Percentiles rank a stretch among this genome's conserved stretches.
Conservation (phyloP, 345 rosid genomes). For the Leavenworthia alabamica region DNA sequence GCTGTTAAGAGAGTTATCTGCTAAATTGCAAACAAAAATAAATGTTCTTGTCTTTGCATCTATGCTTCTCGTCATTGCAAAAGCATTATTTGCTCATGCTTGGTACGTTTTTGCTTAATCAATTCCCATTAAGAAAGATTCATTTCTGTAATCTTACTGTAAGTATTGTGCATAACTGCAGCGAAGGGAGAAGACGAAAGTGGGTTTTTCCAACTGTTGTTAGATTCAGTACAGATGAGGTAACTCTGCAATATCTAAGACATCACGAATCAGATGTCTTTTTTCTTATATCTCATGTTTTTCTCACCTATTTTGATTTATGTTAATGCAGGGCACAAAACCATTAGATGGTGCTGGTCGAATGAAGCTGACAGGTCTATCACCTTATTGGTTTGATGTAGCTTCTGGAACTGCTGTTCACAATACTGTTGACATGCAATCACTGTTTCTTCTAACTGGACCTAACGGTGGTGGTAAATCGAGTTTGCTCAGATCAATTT, state of each 20-base stretch:
- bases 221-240: slow-evolving; percentile 49
- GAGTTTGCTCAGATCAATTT: slow-evolving; percentile 87
- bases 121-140: slow-evolving; percentile 8
- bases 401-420: slow-evolving; percentile 79
- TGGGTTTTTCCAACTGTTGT: slow-evolving; percentile 86
- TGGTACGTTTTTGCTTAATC: slow-evolving; percentile 39
- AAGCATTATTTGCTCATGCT: slow-evolving; percentile 83
- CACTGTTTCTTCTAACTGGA: slow-evolving; percentile 81
- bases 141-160: slow-evolving; percentile 11
- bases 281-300: slow-evolving; percentile 2
- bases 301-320: not conserved
- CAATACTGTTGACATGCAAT: slow-evolving; percentile 80
- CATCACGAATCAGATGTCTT: not conserved
- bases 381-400: slow-evolving; percentile 91
- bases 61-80: slow-evolving; percentile 83
- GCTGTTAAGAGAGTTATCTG: slow-evolving; percentile 72
- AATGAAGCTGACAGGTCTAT: slow-evolving; percentile 66
- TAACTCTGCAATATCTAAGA: slow-evolving; percentile 20
- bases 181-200: slow-evolving; percentile 90
- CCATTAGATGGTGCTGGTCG: slow-evolving; percentile 31
- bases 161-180: slow-evolving; percentile 32
- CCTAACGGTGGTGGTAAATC: slow-evolving; percentile 99
- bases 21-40: slow-evolving; percentile 70
- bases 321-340: slow-evolving; percentile 38
- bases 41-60: slow-evolving; percentile 81